Evolutionary conservation across 2,329 filamentous ascomycete genomes (phyloP).

Genomic region (Paecilomyces niveus): DNA sequence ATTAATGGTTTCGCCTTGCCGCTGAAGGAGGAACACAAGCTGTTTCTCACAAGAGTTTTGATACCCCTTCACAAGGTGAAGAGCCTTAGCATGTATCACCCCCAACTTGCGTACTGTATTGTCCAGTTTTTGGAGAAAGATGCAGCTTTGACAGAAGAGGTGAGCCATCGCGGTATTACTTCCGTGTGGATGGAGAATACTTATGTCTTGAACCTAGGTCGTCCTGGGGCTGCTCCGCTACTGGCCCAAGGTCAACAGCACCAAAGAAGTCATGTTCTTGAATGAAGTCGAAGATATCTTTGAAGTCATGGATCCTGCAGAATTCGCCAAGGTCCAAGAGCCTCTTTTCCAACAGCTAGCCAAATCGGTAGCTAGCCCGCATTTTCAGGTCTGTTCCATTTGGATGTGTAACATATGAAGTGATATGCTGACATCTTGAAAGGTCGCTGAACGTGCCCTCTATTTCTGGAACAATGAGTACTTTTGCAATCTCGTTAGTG

Average conservation of each 20-base stretch:
- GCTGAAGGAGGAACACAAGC: constrained; percentile 96
- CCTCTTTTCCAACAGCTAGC: constrained; percentile 94
- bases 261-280: constrained; percentile 99
- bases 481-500: constrained; percentile 97
- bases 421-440: constrained; percentile 8
- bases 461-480: constrained; percentile 99
- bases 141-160: constrained; percentile 92
- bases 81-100: constrained; percentile 99
- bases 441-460: constrained; percentile 88
- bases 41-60: constrained; percentile 89
- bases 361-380: constrained; percentile 95
- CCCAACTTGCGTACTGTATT: constrained; percentile 96
- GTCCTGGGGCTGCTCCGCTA: constrained; percentile 91
- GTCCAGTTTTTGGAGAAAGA: constrained; percentile 99
- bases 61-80: constrained; percentile 97
- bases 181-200: not conserved
- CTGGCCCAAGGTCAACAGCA: constrained; percentile 99
- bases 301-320: constrained; percentile 97
- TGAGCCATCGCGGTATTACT: constrained; percentile 35
- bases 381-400: constrained; percentile 65
- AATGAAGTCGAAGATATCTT: constrained; percentile 99
- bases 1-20: constrained; percentile 98
- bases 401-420: not conserved
- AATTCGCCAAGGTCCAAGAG: constrained; percentile 98
- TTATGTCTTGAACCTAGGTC: constrained; percentile 50